A percentile compares a stretch with the other conserved stretches of the same genome.
phyloP scores from a whole-genome alignment of 2,329 filamentous ascomycete species.

The Cladophialophora yegresii region DNA sequence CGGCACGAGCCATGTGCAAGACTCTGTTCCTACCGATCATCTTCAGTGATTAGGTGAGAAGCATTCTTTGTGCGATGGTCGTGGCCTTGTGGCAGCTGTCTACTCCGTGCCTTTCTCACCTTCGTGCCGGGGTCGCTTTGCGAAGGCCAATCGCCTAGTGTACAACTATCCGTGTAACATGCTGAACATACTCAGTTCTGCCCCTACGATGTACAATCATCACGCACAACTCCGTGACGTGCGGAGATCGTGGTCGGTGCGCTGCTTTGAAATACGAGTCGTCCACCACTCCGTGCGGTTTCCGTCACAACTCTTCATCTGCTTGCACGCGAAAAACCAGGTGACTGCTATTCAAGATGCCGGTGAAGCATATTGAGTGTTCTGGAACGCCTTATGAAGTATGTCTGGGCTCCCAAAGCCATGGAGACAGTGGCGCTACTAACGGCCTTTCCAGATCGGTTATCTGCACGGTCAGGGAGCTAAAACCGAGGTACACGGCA shows the following conservation, averaged over 20 bases:
- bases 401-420: slow-evolving; percentile 6
- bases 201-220: not conserved
- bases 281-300: not conserved
- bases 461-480: slow-evolving; percentile 39
- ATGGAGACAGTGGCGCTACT: not conserved
- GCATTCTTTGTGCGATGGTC: not conserved
- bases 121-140: not conserved
- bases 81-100: not conserved
- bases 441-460: slow-evolving; percentile 37
- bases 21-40: no score
- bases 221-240: slow-evolving; percentile 6
- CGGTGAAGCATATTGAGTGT: slow-evolving; percentile 34
- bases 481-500: slow-evolving; percentile 37
- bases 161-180: not conserved
- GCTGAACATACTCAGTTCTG: not conserved
- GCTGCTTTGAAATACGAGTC: no score
- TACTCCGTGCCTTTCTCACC: not conserved
- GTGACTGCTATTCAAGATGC: slow-evolving; percentile 29
- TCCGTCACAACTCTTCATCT: not conserved
- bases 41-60: not conserved
- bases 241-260: not conserved
- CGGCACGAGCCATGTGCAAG: no score
- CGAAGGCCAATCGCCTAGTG: not conserved
- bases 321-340: not conserved
- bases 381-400: slow-evolving; percentile 39